Base-by-base conservation (phyloP, 2,329 filamentous ascomycete species). In the Penicillium sp. region DNA sequence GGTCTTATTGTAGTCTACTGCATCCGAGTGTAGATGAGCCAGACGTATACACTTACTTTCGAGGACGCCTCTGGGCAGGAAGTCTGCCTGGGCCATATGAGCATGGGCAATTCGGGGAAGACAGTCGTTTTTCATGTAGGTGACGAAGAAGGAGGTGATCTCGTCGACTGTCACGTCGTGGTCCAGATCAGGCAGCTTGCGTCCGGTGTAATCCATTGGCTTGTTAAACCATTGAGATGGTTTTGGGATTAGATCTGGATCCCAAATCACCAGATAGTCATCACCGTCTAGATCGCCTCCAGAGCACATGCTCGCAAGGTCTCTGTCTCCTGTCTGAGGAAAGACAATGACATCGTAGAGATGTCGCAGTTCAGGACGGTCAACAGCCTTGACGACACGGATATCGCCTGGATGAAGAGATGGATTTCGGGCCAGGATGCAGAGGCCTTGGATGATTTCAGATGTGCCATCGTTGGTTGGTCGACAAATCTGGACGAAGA, bases 221-320 rank as follows among this genome's bases (percentile, higher is more conserved):
- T 74, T 67, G 22, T 76, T 70, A 49, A 92, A 85, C 77, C 84
- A 85, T 14, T 28, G 16, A 2, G 7, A 23, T 34, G 76, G 66
- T 1, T 63, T 48, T 0, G 86, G 86, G 16, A 93, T 70, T 5
- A 98, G 68, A 10, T 77, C 74, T 14, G 72, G 60, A 50, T 98
- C 89, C 90, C 92, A 98, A 30, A 95, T 83, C 4, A 96, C 80
- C 38, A 96, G 82, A 59, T 88, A 98, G 57, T 98, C 92, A 54
- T 98, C 92, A 0, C 92, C 92, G 56, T 98, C 92, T 0, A 98
- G 74, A 56, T 98, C 92, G 0, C 92, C 92, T 2, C 92, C 92
- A 3, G 92, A 95, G 47, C 92, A 88, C 90, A 96, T 96, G 54
- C 84, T 88, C 1, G 89, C 80, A 14, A 98, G 68, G 46, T 94